Conservation (phyloP, 2,329 filamentous ascomycete genomes). For the Triangularia setosa region DNA sequence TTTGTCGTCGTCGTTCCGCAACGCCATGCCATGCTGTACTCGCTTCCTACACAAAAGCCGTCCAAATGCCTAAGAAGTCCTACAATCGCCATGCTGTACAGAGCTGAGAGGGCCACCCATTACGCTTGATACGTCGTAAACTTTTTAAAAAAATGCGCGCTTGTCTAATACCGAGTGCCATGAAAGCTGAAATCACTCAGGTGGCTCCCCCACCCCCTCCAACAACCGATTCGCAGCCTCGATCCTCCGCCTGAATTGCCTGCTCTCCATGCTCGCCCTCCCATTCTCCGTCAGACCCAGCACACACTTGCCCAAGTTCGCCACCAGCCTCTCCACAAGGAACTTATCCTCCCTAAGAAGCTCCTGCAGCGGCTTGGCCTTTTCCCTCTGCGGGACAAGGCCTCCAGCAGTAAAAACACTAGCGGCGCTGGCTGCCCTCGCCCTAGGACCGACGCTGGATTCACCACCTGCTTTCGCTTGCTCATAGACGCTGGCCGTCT, state of each 20-base stretch:
- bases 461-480: slow-evolving; percentile 17
- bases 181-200: not conserved
- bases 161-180: not conserved
- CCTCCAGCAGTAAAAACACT: slow-evolving; percentile 1
- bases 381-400: slow-evolving; percentile 26
- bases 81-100: not conserved
- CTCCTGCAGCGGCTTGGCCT: slow-evolving; percentile 38
- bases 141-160: not conserved
- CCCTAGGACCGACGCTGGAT: not conserved
- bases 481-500: slow-evolving; percentile 42
- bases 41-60: not conserved
- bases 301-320: slow-evolving; percentile 57
- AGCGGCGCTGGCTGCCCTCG: not conserved
- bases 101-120: not conserved
- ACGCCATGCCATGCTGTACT: not conserved
- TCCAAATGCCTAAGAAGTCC: not conserved
- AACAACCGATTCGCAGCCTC: slow-evolving; percentile 71
- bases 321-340: slow-evolving; percentile 57
- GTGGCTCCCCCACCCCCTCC: slow-evolving; percentile 56
- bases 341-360: slow-evolving; percentile 55
- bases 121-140: too few relatives aligned
- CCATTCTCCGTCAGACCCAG: slow-evolving; percentile 54
- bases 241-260: slow-evolving; percentile 65
- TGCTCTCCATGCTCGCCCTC: slow-evolving; percentile 52
- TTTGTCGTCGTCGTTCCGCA: not conserved